These are phyloP conservation scores for Pythium dissimile DNA, from an alignment of 352 stramenopile species.

Conservation along the genomic window DNA sequence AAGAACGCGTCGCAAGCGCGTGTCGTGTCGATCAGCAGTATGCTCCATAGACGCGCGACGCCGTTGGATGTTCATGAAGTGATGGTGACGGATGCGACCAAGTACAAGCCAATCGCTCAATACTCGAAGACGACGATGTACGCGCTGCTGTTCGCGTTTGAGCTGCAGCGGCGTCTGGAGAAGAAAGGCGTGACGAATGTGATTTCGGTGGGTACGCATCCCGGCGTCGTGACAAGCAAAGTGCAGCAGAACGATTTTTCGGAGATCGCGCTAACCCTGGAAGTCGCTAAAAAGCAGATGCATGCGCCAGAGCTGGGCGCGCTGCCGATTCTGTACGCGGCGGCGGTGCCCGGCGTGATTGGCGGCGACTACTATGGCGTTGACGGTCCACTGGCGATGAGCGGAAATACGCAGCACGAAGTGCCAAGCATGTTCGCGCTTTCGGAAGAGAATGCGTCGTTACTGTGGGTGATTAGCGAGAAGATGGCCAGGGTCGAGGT, in stretches of 20 bases:
- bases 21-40: slow-evolving; percentile 54
- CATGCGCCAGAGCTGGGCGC: slow-evolving; percentile 41
- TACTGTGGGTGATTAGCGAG: background rate
- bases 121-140: slow-evolving; percentile 41
- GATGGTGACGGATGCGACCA: slow-evolving; percentile 28
- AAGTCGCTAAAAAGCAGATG: slow-evolving; percentile 26
- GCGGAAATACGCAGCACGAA: background rate
- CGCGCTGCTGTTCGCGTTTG: slow-evolving; percentile 40
- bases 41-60: slow-evolving; percentile 36
- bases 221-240: slow-evolving; percentile 12
- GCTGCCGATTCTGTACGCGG: slow-evolving; percentile 35
- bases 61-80: slow-evolving; percentile 34
- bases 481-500: background rate
- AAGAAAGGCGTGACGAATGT: slow-evolving; percentile 18
- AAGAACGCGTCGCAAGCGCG: slow-evolving; percentile 21
- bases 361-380: slow-evolving; percentile 32
- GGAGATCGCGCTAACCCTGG: slow-evolving; percentile 20
- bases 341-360: slow-evolving; percentile 25
- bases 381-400: slow-evolving; percentile 1
- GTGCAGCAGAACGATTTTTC: slow-evolving; percentile 28
- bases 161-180: slow-evolving; percentile 31
- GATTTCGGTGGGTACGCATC: slow-evolving; percentile 23
- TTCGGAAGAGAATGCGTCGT: background rate
- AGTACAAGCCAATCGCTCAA: slow-evolving; percentile 25
- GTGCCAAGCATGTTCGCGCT: background rate